Evolutionary conservation across 2,329 filamentous ascomycete species (phyloP).

Genomic region (Davidsoniella virescens): DNA sequence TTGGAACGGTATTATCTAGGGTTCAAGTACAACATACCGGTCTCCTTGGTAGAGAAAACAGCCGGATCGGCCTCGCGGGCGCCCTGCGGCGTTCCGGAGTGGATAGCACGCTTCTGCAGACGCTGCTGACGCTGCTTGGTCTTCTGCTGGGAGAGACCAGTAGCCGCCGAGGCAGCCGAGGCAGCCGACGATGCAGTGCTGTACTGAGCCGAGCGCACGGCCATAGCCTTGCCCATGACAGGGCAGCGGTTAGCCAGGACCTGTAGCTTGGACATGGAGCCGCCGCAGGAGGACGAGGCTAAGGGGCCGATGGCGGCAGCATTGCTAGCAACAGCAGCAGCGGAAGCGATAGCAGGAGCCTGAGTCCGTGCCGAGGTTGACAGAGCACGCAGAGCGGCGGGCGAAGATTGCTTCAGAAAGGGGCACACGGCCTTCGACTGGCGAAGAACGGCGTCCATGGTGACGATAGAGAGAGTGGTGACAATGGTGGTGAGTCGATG

Average conservation of each 20-base stretch:
- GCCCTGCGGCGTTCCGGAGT: slow-evolving; percentile 6
- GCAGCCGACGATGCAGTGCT: slow-evolving; percentile 27
- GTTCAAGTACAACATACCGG: slow-evolving; percentile 5
- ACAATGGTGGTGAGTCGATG: not conserved
- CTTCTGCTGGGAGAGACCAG: slow-evolving; percentile 5
- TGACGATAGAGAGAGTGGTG: slow-evolving; percentile 11
- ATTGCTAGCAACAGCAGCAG: slow-evolving; percentile 19
- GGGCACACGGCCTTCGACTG: slow-evolving; percentile 96
- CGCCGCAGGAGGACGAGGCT: slow-evolving; percentile 46
- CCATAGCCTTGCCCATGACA: slow-evolving; percentile 95
- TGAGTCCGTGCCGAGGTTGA: slow-evolving; percentile 55
- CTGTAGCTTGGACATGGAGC: slow-evolving; percentile 94
- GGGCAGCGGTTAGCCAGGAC: slow-evolving; percentile 88
- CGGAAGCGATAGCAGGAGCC: slow-evolving; percentile 16
- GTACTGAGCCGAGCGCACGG: slow-evolving; percentile 56
- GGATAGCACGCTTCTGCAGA: slow-evolving; percentile 9
- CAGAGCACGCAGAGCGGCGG: slow-evolving; percentile 77
- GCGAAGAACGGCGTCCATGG: slow-evolving; percentile 86
- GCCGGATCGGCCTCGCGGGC: slow-evolving; percentile 12
- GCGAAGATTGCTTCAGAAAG: slow-evolving; percentile 88
- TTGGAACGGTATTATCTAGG: not conserved
- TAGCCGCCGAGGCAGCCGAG: slow-evolving; percentile 22
- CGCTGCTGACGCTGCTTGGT: slow-evolving; percentile 38
- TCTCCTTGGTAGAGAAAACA: slow-evolving; percentile 12
- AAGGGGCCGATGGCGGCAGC: slow-evolving; percentile 17